Evolutionary conservation across 1,284 basidiomycete species (phyloP).

Genomic region (Sanghuangporus weigelae): DNA sequence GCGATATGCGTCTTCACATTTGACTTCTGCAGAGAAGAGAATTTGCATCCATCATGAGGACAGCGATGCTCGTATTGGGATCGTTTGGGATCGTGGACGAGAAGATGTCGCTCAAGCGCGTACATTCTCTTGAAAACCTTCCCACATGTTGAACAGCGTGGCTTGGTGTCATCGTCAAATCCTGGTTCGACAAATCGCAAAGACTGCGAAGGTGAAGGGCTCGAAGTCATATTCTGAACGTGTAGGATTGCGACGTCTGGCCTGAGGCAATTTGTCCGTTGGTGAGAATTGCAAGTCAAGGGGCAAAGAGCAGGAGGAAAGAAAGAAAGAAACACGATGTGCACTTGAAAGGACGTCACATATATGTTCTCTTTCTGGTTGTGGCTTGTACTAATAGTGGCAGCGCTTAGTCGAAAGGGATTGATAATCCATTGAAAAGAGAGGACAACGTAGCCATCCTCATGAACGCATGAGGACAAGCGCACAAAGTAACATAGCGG

Average conservation of each 20-base stretch:
- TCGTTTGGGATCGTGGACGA: background rate
- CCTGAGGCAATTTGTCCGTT: background rate
- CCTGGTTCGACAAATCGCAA: background rate
- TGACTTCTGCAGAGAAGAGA: conserved; percentile 12
- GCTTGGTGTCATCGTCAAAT: background rate
- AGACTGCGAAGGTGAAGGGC: background rate
- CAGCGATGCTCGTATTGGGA: conserved; percentile 1
- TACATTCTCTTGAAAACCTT: conserved; percentile 7
- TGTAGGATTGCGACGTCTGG: background rate
- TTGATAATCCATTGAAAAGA: background rate
- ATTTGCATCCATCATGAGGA: background rate
- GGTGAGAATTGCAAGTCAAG: background rate
- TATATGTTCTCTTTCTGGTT: background rate
- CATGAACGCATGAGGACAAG: background rate
- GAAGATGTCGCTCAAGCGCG: conserved; percentile 6
- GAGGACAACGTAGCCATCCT: background rate
- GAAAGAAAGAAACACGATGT: background rate
- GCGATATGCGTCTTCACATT: conserved; percentile 15
- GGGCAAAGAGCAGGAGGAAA: background rate
- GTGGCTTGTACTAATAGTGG: background rate
- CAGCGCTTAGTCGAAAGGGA: background rate
- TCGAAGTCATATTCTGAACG: background rate
- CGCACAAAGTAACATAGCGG: background rate
- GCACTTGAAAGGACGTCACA: background rate
- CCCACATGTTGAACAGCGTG: conserved; percentile 1